Evolutionary conservation across 352 stramenopile genomes (phyloP).

Genomic region (Phytophthora citricola): DNA sequence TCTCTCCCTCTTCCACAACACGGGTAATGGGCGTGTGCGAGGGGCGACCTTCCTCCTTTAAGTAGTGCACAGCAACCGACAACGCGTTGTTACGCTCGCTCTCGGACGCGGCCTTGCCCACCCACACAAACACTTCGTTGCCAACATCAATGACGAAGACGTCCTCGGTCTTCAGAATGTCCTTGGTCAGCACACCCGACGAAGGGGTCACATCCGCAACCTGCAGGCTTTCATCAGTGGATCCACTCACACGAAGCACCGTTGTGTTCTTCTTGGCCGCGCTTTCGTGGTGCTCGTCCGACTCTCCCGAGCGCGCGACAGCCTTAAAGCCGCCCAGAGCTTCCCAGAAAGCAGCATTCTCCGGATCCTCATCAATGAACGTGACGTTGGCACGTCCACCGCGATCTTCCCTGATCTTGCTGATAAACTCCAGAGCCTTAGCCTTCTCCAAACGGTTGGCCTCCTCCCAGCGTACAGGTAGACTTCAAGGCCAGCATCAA

Average conservation of each 20-base stretch:
- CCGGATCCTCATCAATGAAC: slow-evolving; percentile 90
- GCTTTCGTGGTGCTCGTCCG: slow-evolving; percentile 72
- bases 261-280: slow-evolving; percentile 67
- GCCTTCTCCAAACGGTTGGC: slow-evolving; percentile 91
- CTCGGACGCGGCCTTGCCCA: slow-evolving; percentile 86
- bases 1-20: slow-evolving; percentile 87
- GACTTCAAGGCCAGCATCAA: slow-evolving; percentile 93
- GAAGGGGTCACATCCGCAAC: slow-evolving; percentile 71
- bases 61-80: slow-evolving; percentile 84
- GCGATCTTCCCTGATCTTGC: slow-evolving; percentile 88
- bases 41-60: slow-evolving; percentile 64
- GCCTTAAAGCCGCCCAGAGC: slow-evolving; percentile 88
- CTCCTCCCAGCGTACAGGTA: slow-evolving; percentile 87
- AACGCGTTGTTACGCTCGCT: slow-evolving; percentile 91
- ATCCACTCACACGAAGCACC: slow-evolving; percentile 83
- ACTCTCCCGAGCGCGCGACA: slow-evolving; percentile 66
- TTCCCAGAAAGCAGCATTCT: slow-evolving; percentile 93
- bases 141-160: slow-evolving; percentile 94
- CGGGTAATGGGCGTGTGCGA: slow-evolving; percentile 81
- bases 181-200: slow-evolving; percentile 78
- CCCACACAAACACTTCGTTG: slow-evolving; percentile 92
- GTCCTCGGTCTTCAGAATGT: slow-evolving; percentile 85
- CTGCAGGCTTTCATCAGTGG: slow-evolving; percentile 53
- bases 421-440: slow-evolving; percentile 90
- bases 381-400: slow-evolving; percentile 81